Evolutionary conservation across 1,139 yeast species (phyloP), one percentile per base, ranked within the genome.

Genomic region (Suhomyces atakaporum): DNA sequence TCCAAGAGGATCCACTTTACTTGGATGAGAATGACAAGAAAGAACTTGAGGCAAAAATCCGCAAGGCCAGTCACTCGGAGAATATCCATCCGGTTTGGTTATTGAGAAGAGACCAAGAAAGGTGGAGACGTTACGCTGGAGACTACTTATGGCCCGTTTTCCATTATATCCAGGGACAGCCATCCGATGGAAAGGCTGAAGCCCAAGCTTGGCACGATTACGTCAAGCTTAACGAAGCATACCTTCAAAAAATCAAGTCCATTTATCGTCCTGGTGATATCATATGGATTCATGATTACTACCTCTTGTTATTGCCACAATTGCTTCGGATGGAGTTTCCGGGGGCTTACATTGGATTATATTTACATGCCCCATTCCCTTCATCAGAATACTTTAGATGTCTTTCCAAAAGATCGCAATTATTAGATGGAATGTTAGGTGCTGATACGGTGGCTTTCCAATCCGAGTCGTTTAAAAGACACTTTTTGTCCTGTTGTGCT

Each of bases 271-370:
- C 92, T 3, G 98, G 98, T 29, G 99, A 92, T 58, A 75, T 94
- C 33, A 84, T 92, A 43, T 88, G 97, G 96, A 75, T 92, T 44
- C 97, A 92, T 64, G 98, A 92, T 64, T 90, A 89, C 63, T 89
- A 92, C 54, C 67, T 92, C 44, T 63, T 90, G 48, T 65, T 92
- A 38, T 67, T 92, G 40, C 98, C 98, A 1, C 96, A 86, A 54
- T 69, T 92, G 61, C 66, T 92, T 45, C 76, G 96, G 50, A 82
- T 84, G 88, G 81, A 79, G 52, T 69, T 85, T 38, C 92, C 90
- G 7, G 80, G 84, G 41, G 94, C 92, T 10, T 73, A 73, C 47
- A 85, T 92, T 48, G 96, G 95, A 5, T 77, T 86, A 43, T 90
- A 81, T 60, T 65, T 90, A 49, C 97, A 90, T 58, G 77, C 87